Conservation (phyloP, 1,284 basidiomycete species). For the Papiliotrema laurentii region DNA sequence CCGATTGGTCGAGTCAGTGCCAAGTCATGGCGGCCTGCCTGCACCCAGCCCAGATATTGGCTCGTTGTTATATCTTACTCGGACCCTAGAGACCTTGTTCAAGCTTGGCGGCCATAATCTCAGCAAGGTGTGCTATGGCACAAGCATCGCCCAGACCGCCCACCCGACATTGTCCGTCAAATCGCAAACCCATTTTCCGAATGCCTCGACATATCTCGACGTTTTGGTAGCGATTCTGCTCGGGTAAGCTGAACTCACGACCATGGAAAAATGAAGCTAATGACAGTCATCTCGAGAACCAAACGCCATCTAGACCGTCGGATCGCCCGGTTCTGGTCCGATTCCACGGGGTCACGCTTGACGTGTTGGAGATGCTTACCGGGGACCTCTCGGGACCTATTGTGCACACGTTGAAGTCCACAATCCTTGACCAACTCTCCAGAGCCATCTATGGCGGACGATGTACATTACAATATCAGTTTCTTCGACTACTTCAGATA, state of each 20-base stretch:
- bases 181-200: slow-evolving; percentile 48
- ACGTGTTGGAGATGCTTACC: slow-evolving; percentile 75
- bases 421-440: slow-evolving; percentile 70
- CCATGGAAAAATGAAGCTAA: neutral
- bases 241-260: slow-evolving; percentile 53
- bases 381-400: slow-evolving; percentile 64
- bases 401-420: slow-evolving; percentile 63
- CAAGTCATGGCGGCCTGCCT: slow-evolving; percentile 4
- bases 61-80: slow-evolving; percentile 48
- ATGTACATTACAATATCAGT: slow-evolving; percentile 83
- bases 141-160: slow-evolving; percentile 17
- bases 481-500: slow-evolving; percentile 84
- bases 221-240: slow-evolving; percentile 64
- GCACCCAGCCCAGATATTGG: slow-evolving; percentile 60
- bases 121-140: slow-evolving; percentile 29
- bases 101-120: slow-evolving; percentile 78
- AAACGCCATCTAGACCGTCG: neutral
- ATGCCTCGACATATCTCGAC: slow-evolving; percentile 60
- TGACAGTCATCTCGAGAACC: neutral
- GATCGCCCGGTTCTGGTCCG: slow-evolving; percentile 20
- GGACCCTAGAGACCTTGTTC: slow-evolving; percentile 70
- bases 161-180: slow-evolving; percentile 53
- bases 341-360: slow-evolving; percentile 70
- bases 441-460: slow-evolving; percentile 63
- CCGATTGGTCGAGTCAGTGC: slow-evolving; percentile 63